A percentile compares a stretch with the other conserved stretches of the same genome.
These are phyloP conservation scores for Fusarium napiforme DNA, from an alignment of 2,329 filamentous ascomycete genomes.

Conservation along the genomic window DNA sequence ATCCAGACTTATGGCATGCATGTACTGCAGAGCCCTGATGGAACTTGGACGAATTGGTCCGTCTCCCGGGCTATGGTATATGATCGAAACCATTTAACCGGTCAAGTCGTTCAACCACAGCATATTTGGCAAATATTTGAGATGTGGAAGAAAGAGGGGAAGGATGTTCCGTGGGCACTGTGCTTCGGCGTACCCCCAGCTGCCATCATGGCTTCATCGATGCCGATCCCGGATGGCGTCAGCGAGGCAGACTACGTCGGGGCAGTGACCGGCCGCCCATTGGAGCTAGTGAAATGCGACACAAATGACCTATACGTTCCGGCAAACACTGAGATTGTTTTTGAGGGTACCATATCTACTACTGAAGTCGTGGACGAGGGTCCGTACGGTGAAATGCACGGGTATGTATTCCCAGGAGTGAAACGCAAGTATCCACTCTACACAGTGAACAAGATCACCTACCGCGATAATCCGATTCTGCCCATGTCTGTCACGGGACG, in stretches of 20 bases:
- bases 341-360: constrained; percentile 55
- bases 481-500: constrained; percentile 18
- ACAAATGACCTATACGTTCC: constrained; percentile 60
- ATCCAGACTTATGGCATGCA: constrained; percentile 64
- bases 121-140: constrained; percentile 61
- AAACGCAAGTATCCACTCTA: constrained; percentile 7
- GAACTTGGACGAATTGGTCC: constrained; percentile 61
- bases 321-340: constrained; percentile 60
- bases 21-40: constrained; percentile 57
- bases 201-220: constrained; percentile 59
- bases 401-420: constrained; percentile 14
- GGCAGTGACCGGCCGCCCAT: constrained; percentile 54
- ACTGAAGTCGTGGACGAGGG: constrained; percentile 56
- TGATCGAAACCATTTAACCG: constrained; percentile 54
- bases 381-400: constrained; percentile 58
- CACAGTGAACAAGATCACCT: constrained; percentile 20
- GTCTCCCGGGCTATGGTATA: constrained; percentile 59
- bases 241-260: constrained; percentile 61
- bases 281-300: constrained; percentile 63
- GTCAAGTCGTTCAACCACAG: constrained; percentile 57
- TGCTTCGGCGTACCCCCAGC: constrained; percentile 62
- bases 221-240: constrained; percentile 53
- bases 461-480: constrained; percentile 20
- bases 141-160: constrained; percentile 57
- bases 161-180: constrained; percentile 60